Percentiles rank a stretch among this genome's conserved stretches.
phyloP scores from a whole-genome alignment of 768 basidiomycete genomes.

The Trametes punicea region DNA sequence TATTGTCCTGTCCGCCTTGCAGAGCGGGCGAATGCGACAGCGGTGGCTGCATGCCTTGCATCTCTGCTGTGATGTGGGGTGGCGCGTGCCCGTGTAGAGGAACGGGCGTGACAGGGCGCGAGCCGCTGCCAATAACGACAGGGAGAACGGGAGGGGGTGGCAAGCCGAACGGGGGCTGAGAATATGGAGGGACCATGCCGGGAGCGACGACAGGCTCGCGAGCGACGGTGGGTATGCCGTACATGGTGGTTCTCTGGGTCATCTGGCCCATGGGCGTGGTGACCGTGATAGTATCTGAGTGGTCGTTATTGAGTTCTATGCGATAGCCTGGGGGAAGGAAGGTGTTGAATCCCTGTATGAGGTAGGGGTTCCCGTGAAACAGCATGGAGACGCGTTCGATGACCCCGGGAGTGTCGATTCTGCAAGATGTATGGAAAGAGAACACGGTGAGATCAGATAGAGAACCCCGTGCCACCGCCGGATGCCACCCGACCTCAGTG shows the following conservation, averaged over 20 bases:
- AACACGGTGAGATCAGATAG: conserved; percentile 3
- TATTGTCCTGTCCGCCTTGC: conserved; percentile 21
- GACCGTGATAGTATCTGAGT: conserved; percentile 74
- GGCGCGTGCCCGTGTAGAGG: conserved; percentile 36
- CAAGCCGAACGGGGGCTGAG: conserved; percentile 21
- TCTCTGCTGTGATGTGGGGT: conserved; percentile 13
- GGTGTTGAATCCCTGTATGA: conserved; percentile 98
- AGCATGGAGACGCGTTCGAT: conserved; percentile 92
- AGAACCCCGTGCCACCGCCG: conserved; percentile 1
- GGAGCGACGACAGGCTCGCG: conserved; percentile 29
- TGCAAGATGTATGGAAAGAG: conserved; percentile 31
- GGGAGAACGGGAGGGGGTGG: conserved; percentile 28
- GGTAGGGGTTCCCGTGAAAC: conserved; percentile 83
- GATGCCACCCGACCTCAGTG: background rate
- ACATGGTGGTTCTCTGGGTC: conserved; percentile 55
- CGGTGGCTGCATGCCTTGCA: conserved; percentile 24
- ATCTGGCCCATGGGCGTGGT: conserved; percentile 76
- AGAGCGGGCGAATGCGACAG: conserved; percentile 45
- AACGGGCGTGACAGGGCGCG: conserved; percentile 49
- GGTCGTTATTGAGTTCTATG: conserved; percentile 79
- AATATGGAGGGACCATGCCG: conserved; percentile 21
- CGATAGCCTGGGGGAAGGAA: conserved; percentile 93
- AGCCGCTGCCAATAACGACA: conserved; percentile 38
- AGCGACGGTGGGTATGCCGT: conserved; percentile 29
- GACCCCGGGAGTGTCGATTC: conserved; percentile 96